Conservation (phyloP, 345 rosid genomes). For the Eucalyptus marginata region DNA sequence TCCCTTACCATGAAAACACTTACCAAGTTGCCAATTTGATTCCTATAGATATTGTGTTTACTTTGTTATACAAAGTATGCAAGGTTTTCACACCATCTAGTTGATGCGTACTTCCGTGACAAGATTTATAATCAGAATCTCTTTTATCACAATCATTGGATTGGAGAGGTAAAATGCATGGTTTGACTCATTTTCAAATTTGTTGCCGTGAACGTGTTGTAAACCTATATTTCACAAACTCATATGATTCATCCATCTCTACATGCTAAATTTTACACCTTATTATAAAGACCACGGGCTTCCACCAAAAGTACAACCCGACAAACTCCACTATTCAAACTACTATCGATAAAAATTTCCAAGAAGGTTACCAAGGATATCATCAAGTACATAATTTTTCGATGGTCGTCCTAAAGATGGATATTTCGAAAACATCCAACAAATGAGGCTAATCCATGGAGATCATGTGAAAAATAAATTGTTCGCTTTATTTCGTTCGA, state of each 20-base stretch:
- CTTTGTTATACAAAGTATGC: not conserved
- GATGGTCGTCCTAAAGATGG: not conserved
- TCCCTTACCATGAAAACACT: not conserved
- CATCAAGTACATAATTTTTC: not conserved
- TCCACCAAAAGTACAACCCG: not conserved
- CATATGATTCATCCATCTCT: not conserved
- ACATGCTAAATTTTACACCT: not conserved
- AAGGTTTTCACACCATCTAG: not conserved
- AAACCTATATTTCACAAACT: not conserved
- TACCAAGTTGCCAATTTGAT: not conserved
- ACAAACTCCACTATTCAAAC: not conserved
- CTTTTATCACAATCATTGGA: no score
- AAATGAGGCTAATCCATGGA: not conserved
- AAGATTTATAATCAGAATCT: not conserved
- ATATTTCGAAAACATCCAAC: not conserved
- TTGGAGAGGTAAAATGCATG: not conserved
- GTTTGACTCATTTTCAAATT: not conserved
- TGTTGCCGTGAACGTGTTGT: not conserved
- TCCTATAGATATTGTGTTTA: not conserved
- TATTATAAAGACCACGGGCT: not conserved
- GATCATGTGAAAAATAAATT: not conserved
- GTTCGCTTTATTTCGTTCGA: not conserved
- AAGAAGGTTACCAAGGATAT: not conserved
- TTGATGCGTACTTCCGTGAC: not conserved
- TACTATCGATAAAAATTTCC: rapidly evolving